These are phyloP conservation scores for Tilletia caries DNA, from an alignment of 1,284 basidiomycete genomes.

Conservation along the genomic window DNA sequence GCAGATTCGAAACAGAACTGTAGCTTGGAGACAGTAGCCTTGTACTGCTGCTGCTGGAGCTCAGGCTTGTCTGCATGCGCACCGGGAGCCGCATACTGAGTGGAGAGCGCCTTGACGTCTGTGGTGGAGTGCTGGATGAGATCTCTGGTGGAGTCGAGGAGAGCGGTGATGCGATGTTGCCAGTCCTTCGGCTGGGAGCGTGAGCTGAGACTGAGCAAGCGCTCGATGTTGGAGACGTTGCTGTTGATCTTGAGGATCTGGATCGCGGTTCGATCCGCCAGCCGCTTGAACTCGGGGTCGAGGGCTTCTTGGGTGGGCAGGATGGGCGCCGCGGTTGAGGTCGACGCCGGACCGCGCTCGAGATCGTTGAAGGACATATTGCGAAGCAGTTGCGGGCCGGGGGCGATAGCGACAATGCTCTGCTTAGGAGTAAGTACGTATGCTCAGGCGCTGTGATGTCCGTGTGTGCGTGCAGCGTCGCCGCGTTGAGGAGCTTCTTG, in stretches of 20 bases:
- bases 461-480: no score
- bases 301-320: conserved; percentile 4
- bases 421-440: no score
- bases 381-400: no score
- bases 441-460: no score
- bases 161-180: conserved; percentile 58
- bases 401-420: no score
- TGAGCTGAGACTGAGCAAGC: conserved; percentile 72
- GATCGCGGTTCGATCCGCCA: conserved; percentile 82
- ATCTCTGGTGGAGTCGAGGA: conserved; percentile 86
- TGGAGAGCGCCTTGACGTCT: conserved; percentile 71
- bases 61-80: conserved; percentile 16
- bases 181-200: conserved; percentile 10
- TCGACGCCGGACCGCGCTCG: conserved; percentile 51
- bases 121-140: conserved; percentile 91
- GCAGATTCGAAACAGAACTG: conserved; percentile 88
- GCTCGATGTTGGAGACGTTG: conserved; percentile 91
- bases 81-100: neutral
- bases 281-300: conserved; percentile 62
- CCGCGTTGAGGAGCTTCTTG: no score
- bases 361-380: conserved; percentile 60
- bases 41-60: conserved; percentile 16
- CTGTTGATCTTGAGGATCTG: conserved; percentile 99
- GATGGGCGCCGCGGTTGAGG: conserved; percentile 15
- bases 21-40: conserved; percentile 71